Evolutionary conservation across 1,139 yeast species (phyloP).

Genomic region (Candida sp.): DNA sequence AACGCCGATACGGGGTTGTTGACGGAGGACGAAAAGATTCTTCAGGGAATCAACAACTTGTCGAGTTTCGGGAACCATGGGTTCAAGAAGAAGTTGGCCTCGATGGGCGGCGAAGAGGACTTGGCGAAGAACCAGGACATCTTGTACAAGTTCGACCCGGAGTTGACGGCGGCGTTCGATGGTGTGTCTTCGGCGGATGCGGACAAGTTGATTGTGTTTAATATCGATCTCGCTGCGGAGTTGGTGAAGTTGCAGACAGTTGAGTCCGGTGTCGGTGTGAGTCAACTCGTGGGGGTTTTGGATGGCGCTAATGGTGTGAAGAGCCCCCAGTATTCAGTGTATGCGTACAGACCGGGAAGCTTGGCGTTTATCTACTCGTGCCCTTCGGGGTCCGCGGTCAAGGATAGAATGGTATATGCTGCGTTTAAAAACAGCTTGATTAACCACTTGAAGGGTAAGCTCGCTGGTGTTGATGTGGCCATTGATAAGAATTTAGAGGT

Average conservation of each 20-base stretch:
- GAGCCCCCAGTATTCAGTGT: constrained; percentile 60
- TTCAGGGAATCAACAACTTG: constrained; percentile 45
- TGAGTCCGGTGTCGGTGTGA: constrained; percentile 19
- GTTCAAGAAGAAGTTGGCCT: constrained; percentile 36
- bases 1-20: constrained; percentile 33
- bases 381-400: constrained; percentile 89
- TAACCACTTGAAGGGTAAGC: constrained; percentile 43
- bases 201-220: constrained; percentile 30
- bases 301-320: constrained; percentile 12
- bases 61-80: constrained; percentile 9
- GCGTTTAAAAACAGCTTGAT: constrained; percentile 76
- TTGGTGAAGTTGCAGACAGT: constrained; percentile 24
- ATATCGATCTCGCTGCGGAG: constrained; percentile 35
- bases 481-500: constrained; percentile 58
- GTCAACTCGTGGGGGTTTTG: constrained; percentile 25
- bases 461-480: constrained; percentile 6
- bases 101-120: constrained; percentile 26
- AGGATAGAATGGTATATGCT: constrained; percentile 93
- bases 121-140: constrained; percentile 18
- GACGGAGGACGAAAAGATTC: constrained; percentile 61
- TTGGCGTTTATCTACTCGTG: constrained; percentile 79
- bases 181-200: constrained; percentile 16
- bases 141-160: constrained; percentile 31
- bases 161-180: constrained; percentile 27
- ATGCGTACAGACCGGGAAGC: constrained; percentile 33